Conservation (phyloP, 352 stramenopile genomes). For the Lagenidium giganteum region DNA sequence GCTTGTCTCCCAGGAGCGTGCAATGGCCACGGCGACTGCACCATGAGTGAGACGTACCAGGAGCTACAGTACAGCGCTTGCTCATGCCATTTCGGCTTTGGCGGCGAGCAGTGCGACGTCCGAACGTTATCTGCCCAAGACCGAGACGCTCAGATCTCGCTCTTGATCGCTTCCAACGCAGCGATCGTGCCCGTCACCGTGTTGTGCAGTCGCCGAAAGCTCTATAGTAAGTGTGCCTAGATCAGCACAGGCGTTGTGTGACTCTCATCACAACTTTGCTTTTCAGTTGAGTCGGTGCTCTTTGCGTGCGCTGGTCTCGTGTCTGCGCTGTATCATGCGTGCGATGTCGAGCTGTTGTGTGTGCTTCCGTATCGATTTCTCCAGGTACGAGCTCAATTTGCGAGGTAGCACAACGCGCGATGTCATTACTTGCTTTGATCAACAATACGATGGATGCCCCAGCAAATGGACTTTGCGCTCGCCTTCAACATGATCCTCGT, state of each 20-base stretch:
- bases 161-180: slow-evolving; percentile 28
- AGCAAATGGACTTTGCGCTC: slow-evolving; percentile 37
- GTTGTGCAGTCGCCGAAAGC: slow-evolving; percentile 22
- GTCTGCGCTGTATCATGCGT: slow-evolving; percentile 32
- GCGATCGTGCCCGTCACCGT: slow-evolving; percentile 26
- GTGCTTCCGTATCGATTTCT: slow-evolving; percentile 29
- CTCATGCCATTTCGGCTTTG: slow-evolving; percentile 30
- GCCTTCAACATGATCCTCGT: slow-evolving; percentile 42
- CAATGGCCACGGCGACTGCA: slow-evolving; percentile 21
- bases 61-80: slow-evolving; percentile 27
- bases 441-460: background rate
- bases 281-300: slow-evolving; percentile 29
- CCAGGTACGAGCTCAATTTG: slow-evolving; percentile 9
- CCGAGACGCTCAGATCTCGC: slow-evolving; percentile 20
- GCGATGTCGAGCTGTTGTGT: slow-evolving; percentile 28
- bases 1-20: slow-evolving; percentile 19
- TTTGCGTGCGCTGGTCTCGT: slow-evolving; percentile 24
- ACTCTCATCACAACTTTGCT: no score
- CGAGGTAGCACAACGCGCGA: no score
- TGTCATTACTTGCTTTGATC: background rate
- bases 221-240: slow-evolving; percentile 22
- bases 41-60: slow-evolving; percentile 20
- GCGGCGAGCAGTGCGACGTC: slow-evolving; percentile 22
- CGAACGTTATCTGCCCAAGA: slow-evolving; percentile 9
- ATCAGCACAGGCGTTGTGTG: background rate